Evolutionary conservation across 768 basidiomycete genomes (phyloP).

Genomic region (Pleurotus sapidus): DNA sequence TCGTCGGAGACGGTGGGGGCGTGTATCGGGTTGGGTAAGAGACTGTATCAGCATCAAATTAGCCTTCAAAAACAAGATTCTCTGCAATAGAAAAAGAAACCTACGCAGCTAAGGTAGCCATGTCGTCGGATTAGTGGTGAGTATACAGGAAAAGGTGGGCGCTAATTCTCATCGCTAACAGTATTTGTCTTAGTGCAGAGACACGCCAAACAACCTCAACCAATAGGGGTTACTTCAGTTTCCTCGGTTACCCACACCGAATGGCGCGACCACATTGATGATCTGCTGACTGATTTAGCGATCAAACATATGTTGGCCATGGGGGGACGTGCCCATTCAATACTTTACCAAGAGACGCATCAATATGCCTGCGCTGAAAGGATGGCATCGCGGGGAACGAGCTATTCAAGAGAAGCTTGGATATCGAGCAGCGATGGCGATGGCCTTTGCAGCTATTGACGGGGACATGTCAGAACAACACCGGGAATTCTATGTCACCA

Average conservation of each 20-base stretch:
- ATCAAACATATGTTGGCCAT: background rate
- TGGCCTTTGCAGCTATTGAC: conserved; percentile 19
- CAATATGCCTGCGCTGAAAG: conserved; percentile 13
- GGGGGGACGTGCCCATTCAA: background rate
- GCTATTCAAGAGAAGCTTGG: conserved; percentile 22
- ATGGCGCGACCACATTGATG: background rate
- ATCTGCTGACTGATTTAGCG: conserved; percentile 6
- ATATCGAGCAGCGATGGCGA: conserved; percentile 18
- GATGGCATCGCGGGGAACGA: conserved; percentile 25
- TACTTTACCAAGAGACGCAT: background rate
- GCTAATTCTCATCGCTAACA: background rate
- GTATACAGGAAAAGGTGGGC: background rate
- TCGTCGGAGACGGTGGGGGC: conserved; percentile 54
- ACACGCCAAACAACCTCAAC: background rate
- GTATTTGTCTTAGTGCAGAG: background rate
- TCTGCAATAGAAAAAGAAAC: conserved; percentile 25
- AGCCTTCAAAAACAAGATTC: background rate
- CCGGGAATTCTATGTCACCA: conserved; percentile 25
- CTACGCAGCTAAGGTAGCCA: conserved; percentile 69
- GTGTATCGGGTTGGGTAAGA: conserved; percentile 67
- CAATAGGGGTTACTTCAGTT: background rate
- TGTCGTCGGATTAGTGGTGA: conserved; percentile 6
- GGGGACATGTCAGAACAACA: conserved; percentile 26
- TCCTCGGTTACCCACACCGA: no score
- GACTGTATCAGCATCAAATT: conserved; percentile 32